Base-by-base conservation (phyloP, 495 filamentous ascomycete species). In the Penicillium angulare region DNA sequence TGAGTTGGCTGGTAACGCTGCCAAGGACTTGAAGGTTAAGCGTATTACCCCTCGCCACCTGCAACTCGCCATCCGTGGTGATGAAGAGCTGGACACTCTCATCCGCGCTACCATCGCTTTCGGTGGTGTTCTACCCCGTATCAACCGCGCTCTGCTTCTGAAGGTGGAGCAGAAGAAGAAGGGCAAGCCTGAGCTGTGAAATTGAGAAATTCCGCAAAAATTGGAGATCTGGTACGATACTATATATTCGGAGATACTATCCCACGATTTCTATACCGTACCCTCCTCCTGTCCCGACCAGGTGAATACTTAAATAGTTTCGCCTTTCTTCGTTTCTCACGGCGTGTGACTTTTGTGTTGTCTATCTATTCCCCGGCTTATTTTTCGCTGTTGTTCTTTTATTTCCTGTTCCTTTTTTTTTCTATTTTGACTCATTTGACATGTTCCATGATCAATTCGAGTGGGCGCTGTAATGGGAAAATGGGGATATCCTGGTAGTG, bases 141-240 rank as follows among this genome's bases (percentile, higher is more conserved):
- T 98, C 88, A 97, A 98, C 78, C 88, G 93, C 56, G 93, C 93
- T 18, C 79, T 98, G 52, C 79, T 98, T 55, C 81, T 97, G 64
- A 98, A 98, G 86, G 95, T 97, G 45, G 95, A 97, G 75, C 90
- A 97, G 75, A 97, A 97, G 88, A 98, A 98, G 90, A 95, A 92
- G 79, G 82, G 72, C 69, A 89, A 89, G 82, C 76, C 78, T 22
- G 75, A 75, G 36, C 59, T 68, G 55, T 76, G 72, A 64, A 59
- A n/a, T 41, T 24, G 43, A 46, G 53, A 43, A 42, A 23, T 43
- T 6, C 31, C 46, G 18, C 23, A n/a, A n/a, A 41, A 46, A 32
- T 44, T 46, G 52, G 49, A 48, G 39, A 20, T 33, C 45, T 24
- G 38, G 42, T 47, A 34, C 31, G 41, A 23, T 34, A n/a, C n/a